A percentile compares a stretch with the other conserved stretches of the same genome.
Evolutionary conservation across 768 basidiomycete genomes (phyloP).

Genomic region (Fomitopsis pulvina): DNA sequence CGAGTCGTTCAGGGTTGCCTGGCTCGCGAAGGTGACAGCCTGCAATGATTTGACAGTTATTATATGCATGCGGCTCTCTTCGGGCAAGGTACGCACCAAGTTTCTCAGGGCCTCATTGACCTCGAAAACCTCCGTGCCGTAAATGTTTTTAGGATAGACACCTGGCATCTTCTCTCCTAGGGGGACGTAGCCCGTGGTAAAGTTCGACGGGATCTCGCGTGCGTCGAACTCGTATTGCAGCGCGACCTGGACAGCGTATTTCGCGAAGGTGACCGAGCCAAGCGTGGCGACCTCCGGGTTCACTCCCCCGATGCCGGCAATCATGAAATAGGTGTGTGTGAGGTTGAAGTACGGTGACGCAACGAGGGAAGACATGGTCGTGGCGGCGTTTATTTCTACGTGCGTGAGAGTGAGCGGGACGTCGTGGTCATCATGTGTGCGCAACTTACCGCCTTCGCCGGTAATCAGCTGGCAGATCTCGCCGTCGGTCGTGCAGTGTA

Average conservation of each 20-base stretch:
- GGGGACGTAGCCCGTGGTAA: conserved; percentile 32
- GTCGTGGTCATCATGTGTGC: neutral
- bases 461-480: conserved; percentile 32
- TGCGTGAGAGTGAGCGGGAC: neutral
- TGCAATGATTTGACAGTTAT: neutral
- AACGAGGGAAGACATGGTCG: conserved; percentile 25
- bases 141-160: conserved; percentile 21
- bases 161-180: conserved; percentile 24
- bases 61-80: neutral
- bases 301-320: conserved; percentile 35
- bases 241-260: conserved; percentile 32
- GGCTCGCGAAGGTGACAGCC: conserved; percentile 23
- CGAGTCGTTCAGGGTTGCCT: conserved; percentile 29
- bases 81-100: neutral
- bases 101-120: conserved; percentile 35
- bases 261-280: conserved; percentile 30
- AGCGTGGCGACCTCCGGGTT: conserved; percentile 33
- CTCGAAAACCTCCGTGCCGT: conserved; percentile 43
- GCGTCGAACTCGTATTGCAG: conserved; percentile 37
- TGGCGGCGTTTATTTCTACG: conserved; percentile 36
- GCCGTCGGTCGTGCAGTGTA: conserved; percentile 28
- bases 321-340: conserved; percentile 33
- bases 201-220: conserved; percentile 31
- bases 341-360: conserved; percentile 30
- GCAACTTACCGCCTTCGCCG: conserved; percentile 20